phyloP scores from a whole-genome alignment of 2,329 filamentous ascomycete species.

The Penicillium expansum region DNA sequence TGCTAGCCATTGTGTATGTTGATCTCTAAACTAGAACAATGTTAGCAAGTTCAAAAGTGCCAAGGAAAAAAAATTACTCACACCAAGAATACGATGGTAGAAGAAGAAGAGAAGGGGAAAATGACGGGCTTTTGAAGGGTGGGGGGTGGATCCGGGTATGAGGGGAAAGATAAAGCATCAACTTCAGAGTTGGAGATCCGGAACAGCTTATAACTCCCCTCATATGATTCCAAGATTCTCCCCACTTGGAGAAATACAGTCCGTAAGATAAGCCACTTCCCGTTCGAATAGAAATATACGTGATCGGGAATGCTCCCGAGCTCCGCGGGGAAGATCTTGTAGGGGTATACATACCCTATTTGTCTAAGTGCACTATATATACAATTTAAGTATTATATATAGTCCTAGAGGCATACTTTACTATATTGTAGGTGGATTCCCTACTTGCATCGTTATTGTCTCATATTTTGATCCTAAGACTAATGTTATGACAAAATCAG shows the following conservation, averaged over 20 bases:
- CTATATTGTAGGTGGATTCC: not conserved
- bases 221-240: not conserved
- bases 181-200: slow-evolving; percentile 7
- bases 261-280: slow-evolving; percentile 1
- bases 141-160: slow-evolving; percentile 12
- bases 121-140: slow-evolving; percentile 18
- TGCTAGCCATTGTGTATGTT: slow-evolving; percentile 50
- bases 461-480: not conserved
- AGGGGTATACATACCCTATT: not conserved
- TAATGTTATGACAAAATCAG: not conserved
- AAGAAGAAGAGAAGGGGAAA: slow-evolving; percentile 16
- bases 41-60: not conserved
- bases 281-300: not conserved
- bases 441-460: not conserved
- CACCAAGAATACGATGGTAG: slow-evolving; percentile 17
- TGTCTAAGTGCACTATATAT: not conserved
- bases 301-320: slow-evolving; percentile 4
- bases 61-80: slow-evolving; percentile 6
- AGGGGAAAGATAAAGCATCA: slow-evolving; percentile 16
- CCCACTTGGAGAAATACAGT: not conserved
- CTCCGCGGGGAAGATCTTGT: not conserved
- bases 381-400: not conserved
- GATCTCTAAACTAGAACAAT: not conserved
- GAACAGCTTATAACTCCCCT: slow-evolving; percentile 1
- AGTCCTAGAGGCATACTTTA: not conserved